These are phyloP conservation scores for Hypoxylon sp. DNA, from an alignment of 2,329 filamentous ascomycete genomes.

Conservation along the genomic window DNA sequence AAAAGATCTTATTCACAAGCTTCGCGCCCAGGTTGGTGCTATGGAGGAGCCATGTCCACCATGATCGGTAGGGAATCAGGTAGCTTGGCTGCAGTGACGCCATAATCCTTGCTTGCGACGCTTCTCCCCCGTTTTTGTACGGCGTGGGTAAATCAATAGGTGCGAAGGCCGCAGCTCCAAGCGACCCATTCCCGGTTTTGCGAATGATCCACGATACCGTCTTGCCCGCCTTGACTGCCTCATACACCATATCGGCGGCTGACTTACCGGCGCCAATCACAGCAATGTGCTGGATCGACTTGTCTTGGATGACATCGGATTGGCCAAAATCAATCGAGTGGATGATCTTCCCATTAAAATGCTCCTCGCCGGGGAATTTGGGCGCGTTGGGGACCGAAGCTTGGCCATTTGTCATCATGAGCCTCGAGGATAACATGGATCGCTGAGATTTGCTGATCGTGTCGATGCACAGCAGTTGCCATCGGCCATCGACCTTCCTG, in stretches of 20 bases:
- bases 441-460: conserved; percentile 1
- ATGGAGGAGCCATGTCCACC: conserved; percentile 46
- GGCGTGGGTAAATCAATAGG: conserved; percentile 47
- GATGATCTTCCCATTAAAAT: not conserved
- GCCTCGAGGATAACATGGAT: not conserved
- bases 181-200: conserved; percentile 49
- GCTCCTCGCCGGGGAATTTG: not conserved
- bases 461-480: not conserved
- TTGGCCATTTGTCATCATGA: not conserved
- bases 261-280: conserved; percentile 58
- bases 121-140: conserved; percentile 50
- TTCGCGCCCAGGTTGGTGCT: conserved; percentile 40
- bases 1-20: conserved; percentile 44
- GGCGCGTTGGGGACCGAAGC: not conserved
- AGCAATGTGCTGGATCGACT: conserved; percentile 45
- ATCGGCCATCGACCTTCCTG: not conserved
- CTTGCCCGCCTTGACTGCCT: conserved; percentile 53
- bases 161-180: conserved; percentile 53
- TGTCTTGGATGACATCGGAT: not conserved
- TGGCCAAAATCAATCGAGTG: conserved; percentile 1
- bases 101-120: conserved; percentile 46
- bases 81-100: conserved; percentile 45
- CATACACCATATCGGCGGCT: conserved; percentile 57
- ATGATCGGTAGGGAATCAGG: conserved; percentile 41
- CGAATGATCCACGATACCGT: conserved; percentile 56